Evolutionary conservation across 495 filamentous ascomycete species (phyloP), one percentile per base, ranked within the genome.

Genomic region (Hyaloscypha hepaticicola): DNA sequence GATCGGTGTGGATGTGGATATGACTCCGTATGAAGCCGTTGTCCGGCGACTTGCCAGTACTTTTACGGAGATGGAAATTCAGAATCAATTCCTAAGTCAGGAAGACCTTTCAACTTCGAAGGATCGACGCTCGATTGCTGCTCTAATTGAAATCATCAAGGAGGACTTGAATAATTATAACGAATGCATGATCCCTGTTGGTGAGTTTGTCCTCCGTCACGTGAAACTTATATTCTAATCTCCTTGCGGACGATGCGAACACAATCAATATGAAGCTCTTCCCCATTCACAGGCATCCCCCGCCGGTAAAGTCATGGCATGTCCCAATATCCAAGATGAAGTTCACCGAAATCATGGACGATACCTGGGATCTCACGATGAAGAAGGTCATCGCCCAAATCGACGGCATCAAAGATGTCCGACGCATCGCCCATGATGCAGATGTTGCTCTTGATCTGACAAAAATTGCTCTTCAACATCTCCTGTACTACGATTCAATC

Each of bases 261-360:
- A 96, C 92, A 12, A 85, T 99, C 72, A 97, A 97, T 76, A 90
- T 99, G 81, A 97, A 97, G 74, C 85, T 96, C 55, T 96, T 97
- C 76, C 92, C 91, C 0, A 85, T 88, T 56, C 92, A 93, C 70
- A 82, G 87, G 2, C 84, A 86, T 7, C 93, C 94, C 0, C 87
- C 93, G 0, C 81, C 85, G 7, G 86, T 97, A 62, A 87, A 87
- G 67, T 81, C 90, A 8, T 96, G 88, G 87, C 90, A 97, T 70
- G 96, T 99, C 11, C 95, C 95, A 14, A 83, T 98, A 19, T 88
- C 90, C 67, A 96, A 92, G 67, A 89, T 96, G 64, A 88, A 90
- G 51, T 70, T 73, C 64, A n/a, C 59, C 57, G 48, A 45, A 8
- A 81, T 88, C 41, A 87, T 93, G 72, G 90, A 96, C 74, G 88